Evolutionary conservation across 2,329 filamentous ascomycete species (phyloP).

Genomic region (Gyromitra esculenta): DNA sequence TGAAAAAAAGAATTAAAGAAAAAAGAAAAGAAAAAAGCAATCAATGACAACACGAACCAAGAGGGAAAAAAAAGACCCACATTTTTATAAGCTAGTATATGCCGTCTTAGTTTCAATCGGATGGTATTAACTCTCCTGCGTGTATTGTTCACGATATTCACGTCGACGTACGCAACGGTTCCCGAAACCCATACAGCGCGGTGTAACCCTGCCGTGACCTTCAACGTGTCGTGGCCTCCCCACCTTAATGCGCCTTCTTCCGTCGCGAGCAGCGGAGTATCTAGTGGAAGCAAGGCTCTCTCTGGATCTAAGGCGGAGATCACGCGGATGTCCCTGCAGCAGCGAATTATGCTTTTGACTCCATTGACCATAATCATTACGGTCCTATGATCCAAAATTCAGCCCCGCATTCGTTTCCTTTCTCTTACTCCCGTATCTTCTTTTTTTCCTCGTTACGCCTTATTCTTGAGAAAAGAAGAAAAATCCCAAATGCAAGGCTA

Average conservation of each 20-base stretch:
- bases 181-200: conserved; percentile 57
- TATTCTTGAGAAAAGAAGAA: conserved; percentile 18
- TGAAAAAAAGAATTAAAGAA: conserved; percentile 22
- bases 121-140: conserved; percentile 55
- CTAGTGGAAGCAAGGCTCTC: conserved; percentile 51
- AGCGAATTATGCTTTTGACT: conserved; percentile 55
- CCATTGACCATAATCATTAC: conserved; percentile 55
- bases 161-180: conserved; percentile 56
- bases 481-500: conserved; percentile 15
- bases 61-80: conserved; percentile 36
- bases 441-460: neutral
- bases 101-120: conserved; percentile 50
- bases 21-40: conserved; percentile 41
- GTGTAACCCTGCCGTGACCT: conserved; percentile 55
- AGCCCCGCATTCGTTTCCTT: conserved; percentile 32
- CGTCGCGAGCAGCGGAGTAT: conserved; percentile 53
- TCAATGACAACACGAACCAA: conserved; percentile 19
- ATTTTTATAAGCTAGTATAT: conserved; percentile 55
- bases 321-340: conserved; percentile 56
- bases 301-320: conserved; percentile 55
- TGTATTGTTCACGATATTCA: conserved; percentile 56
- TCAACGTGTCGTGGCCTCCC: conserved; percentile 54
- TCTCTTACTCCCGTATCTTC: neutral
- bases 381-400: conserved; percentile 49
- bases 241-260: conserved; percentile 54